phyloP scores from a whole-genome alignment of 148 eudicot genomes.

The Suaeda aralocaspica region DNA sequence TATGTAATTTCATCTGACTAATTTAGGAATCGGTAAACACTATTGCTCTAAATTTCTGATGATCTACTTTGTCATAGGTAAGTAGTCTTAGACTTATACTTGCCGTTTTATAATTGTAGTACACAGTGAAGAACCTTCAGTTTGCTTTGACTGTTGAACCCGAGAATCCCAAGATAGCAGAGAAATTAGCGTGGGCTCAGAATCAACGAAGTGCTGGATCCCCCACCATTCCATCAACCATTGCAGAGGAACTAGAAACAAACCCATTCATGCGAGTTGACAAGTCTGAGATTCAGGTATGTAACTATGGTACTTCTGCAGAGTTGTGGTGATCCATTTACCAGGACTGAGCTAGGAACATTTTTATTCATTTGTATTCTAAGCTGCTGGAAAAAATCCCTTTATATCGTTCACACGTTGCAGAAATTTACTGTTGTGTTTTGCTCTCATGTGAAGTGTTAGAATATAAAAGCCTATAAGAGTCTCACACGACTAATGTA shows the following conservation, averaged over 20 bases:
- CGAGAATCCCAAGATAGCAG: constrained; percentile 51
- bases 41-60: not conserved
- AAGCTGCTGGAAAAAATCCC: not conserved
- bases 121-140: constrained; percentile 89
- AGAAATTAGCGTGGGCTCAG: constrained; percentile 79
- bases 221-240: constrained; percentile 90
- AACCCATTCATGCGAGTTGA: constrained; percentile 91
- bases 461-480: not conserved
- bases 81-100: constrained; percentile 6
- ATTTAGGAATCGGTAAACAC: not conserved
- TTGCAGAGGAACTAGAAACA: constrained; percentile 75
- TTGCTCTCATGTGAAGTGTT: constrained; percentile 1
- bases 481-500: not conserved
- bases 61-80: not conserved
- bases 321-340: not conserved
- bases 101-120: constrained; percentile 39
- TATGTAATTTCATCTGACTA: not conserved
- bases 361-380: not conserved
- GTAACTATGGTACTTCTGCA: not conserved
- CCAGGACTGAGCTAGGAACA: not conserved
- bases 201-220: constrained; percentile 52
- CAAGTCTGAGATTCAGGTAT: constrained; percentile 73
- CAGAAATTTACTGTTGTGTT: not conserved
- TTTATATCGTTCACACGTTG: not conserved
- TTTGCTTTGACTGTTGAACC: constrained; percentile 90